Conservation (phyloP, 78 protist species). For the Dictyostelium discoideum region dicty_2.7 NC_007089.4:6023001-6023500, state of each 20-base stretch:
- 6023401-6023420: background rate
- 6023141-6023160: conserved; percentile 27
- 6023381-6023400: background rate
- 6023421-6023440: background rate
- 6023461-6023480: background rate
- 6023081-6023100: background rate
- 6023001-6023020: background rate
- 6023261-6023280: background rate
- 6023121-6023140: conserved; percentile 36
- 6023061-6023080: background rate
- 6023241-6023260: conserved; percentile 38
- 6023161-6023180: background rate
- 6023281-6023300: background rate
- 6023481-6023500: background rate
- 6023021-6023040: background rate
- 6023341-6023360: background rate
- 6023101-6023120: conserved; percentile 19
- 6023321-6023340: background rate
- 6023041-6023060: background rate
- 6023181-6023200: conserved; percentile 40
- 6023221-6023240: conserved; percentile 49
- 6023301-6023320: background rate
- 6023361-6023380: background rate
- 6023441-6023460: background rate
- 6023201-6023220: conserved; percentile 15